Conservation (phyloP, 768 basidiomycete species). For the Asterophora lycoperdoides region DNA sequence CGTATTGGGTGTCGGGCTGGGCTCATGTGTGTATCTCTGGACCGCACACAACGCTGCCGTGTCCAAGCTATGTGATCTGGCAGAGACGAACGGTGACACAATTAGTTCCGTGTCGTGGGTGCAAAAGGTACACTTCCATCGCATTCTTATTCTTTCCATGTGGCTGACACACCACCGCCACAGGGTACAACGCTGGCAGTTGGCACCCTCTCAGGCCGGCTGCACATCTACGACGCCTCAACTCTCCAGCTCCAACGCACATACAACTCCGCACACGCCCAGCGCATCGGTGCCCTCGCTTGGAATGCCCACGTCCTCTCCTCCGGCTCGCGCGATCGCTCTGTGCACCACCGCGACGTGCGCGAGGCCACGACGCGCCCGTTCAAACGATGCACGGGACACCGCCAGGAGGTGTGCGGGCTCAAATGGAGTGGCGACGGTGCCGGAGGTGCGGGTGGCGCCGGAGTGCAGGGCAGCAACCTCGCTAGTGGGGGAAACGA, state of each 20-base stretch:
- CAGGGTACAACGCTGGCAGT: conserved; percentile 87
- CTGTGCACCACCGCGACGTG: conserved; percentile 90
- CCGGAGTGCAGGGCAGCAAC: conserved; percentile 31
- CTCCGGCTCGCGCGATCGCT: conserved; percentile 88
- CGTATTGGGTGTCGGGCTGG: conserved; percentile 90
- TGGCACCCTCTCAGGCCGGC: conserved; percentile 82
- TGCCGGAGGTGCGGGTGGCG: conserved; percentile 10
- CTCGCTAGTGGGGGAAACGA: conserved; percentile 97
- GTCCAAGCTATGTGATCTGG: conserved; percentile 84
- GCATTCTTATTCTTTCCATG: neutral
- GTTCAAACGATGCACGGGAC: conserved; percentile 67
- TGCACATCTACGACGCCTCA: conserved; percentile 92
- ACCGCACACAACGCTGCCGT: conserved; percentile 91
- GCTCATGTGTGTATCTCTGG: conserved; percentile 94
- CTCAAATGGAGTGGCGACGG: conserved; percentile 73
- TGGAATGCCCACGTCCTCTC: conserved; percentile 90
- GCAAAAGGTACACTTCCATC: conserved; percentile 43
- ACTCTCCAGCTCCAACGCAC: conserved; percentile 72
- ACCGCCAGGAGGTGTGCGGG: conserved; percentile 94
- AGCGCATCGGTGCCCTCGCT: conserved; percentile 89
- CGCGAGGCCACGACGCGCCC: conserved; percentile 64
- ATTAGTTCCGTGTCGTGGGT: conserved; percentile 94
- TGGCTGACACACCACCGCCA: neutral
- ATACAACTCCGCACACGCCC: conserved; percentile 79
- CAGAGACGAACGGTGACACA: conserved; percentile 58